Conservation (phyloP, 805 yeast genomes). For the Brettanomyces bruxellensis region DNA sequence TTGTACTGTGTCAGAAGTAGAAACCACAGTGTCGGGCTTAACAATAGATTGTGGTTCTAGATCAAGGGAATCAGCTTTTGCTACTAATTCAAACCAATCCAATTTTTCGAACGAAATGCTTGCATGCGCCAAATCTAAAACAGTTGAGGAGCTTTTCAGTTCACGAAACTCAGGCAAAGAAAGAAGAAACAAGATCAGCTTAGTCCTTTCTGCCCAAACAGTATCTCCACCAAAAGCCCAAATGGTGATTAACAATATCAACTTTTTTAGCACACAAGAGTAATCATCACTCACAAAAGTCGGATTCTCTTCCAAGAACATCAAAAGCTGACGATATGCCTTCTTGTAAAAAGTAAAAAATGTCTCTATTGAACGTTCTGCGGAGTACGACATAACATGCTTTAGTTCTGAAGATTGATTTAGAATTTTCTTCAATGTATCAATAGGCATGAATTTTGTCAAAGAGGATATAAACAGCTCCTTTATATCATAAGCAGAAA, state of each 20-base stretch:
- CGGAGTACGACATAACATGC: constrained; percentile 47
- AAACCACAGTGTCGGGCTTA: constrained; percentile 57
- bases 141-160: constrained; percentile 3
- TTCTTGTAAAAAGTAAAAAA: constrained; percentile 31
- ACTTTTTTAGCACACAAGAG: constrained; percentile 23
- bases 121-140: constrained; percentile 28
- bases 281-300: constrained; percentile 21
- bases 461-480: constrained; percentile 2
- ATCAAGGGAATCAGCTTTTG: constrained; percentile 30
- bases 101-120: constrained; percentile 36
- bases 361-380: constrained; percentile 28
- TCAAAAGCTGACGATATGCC: constrained; percentile 23
- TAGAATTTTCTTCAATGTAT: constrained; percentile 15
- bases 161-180: constrained; percentile 12
- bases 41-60: constrained; percentile 52
- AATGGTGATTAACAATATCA: constrained; percentile 30
- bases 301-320: constrained; percentile 12
- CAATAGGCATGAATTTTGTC: constrained; percentile 5
- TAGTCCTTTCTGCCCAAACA: constrained; percentile 26
- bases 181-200: constrained; percentile 26
- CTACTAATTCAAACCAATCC: constrained; percentile 35
- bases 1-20: constrained; percentile 69
- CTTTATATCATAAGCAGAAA: constrained; percentile 4
- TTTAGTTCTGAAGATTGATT: constrained; percentile 18
- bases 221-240: constrained; percentile 68